phyloP scores from a whole-genome alignment of 352 stramenopile genomes.

The Globisporangium paddicum region DNA sequence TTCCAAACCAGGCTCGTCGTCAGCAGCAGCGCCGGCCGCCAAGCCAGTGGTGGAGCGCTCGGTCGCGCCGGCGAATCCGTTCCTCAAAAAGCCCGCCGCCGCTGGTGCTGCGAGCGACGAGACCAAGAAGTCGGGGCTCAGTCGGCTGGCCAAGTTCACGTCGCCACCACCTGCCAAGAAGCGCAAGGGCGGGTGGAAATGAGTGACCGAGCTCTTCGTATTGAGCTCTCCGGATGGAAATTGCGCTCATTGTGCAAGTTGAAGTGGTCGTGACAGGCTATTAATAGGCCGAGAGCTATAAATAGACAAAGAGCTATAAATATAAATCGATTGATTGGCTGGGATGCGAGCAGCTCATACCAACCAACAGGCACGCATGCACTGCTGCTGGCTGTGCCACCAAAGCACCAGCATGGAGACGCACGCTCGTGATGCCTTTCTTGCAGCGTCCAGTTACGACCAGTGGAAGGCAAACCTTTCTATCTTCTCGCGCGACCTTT shows the following conservation, averaged over 20 bases:
- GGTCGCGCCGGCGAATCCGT: conserved; percentile 61
- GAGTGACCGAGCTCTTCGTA: no score
- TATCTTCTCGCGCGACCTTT: neutral
- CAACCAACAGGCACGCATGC: no score
- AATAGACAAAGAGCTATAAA: no score
- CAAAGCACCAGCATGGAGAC: neutral
- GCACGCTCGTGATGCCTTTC: neutral
- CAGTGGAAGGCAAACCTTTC: neutral
- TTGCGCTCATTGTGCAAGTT: no score
- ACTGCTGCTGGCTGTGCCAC: no score
- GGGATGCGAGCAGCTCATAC: no score
- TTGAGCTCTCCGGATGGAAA: no score
- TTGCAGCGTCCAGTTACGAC: neutral
- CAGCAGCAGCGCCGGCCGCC: neutral
- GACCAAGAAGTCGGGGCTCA: conserved; percentile 48
- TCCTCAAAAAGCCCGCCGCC: conserved; percentile 53
- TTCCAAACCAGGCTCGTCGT: neutral
- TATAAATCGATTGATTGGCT: no score
- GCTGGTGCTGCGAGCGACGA: neutral
- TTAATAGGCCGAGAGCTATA: no score
- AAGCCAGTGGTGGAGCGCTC: conserved; percentile 27
- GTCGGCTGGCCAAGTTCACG: conserved; percentile 60
- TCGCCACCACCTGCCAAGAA: conserved; percentile 38
- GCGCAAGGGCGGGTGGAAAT: conserved; percentile 25
- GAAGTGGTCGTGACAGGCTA: no score